phyloP scores from a whole-genome alignment of 495 filamentous ascomycete genomes.

The Aspergillus coremiiformis region DNA sequence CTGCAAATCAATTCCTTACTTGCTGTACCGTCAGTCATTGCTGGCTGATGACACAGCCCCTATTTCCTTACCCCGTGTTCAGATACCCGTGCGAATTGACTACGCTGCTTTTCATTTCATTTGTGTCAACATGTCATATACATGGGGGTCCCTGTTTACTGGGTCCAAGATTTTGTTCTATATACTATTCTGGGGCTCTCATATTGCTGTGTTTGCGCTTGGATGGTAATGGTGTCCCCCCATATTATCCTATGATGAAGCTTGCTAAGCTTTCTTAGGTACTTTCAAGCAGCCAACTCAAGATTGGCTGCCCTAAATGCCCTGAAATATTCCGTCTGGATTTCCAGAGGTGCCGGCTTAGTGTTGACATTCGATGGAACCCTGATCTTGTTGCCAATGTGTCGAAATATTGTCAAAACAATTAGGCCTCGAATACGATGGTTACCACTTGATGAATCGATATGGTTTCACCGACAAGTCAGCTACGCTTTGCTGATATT shows the following conservation, averaged over 20 bases:
- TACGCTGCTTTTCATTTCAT: neutral
- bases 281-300: conserved; percentile 59
- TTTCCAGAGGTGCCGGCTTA: conserved; percentile 88
- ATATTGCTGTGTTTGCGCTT: conserved; percentile 71
- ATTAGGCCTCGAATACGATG: conserved; percentile 82
- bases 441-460: conserved; percentile 86
- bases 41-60: conserved; percentile 15
- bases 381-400: conserved; percentile 89
- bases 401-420: conserved; percentile 76
- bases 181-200: conserved; percentile 74
- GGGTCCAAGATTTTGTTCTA: conserved; percentile 70
- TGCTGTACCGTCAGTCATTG: conserved; percentile 12
- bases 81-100: conserved; percentile 4
- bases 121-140: conserved; percentile 9
- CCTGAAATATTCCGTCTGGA: conserved; percentile 83
- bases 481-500: conserved; percentile 85
- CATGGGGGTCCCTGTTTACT: conserved; percentile 53
- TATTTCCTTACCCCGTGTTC: neutral
- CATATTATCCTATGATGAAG: neutral
- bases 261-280: conserved; percentile 45
- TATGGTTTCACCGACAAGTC: conserved; percentile 95
- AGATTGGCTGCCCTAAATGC: conserved; percentile 71
- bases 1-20: neutral
- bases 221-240: conserved; percentile 62
- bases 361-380: conserved; percentile 73